Evolutionary conservation across 2,329 filamentous ascomycete species (phyloP), one percentile per base, ranked within the genome.

Genomic region (Plectosphaerella sp.): DNA sequence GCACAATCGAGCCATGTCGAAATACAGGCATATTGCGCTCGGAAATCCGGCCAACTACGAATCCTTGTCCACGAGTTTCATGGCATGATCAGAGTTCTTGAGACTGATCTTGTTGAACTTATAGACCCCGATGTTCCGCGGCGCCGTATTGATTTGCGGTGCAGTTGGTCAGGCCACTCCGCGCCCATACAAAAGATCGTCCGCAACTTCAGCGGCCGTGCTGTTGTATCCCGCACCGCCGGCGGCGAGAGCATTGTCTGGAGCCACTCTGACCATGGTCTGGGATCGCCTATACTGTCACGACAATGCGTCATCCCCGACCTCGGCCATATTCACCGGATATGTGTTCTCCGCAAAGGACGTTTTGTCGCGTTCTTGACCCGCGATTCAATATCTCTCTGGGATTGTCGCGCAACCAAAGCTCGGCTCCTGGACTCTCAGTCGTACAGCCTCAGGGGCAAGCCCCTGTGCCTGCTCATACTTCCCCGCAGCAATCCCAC

Each of bases 11-110:
- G 54, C 20, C 80, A 93, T 65, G 80, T 86, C 12, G 87, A 89
- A 61, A 82, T 92, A 45, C 80, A 86, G 62, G 82, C 81, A 43
- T 95, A 92, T 62, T 91, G 86, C 62, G 84, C 86, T 53, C 77
- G 76, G 51, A 71, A 75, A 3, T 79, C 78, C 5, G 86, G 87
- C 8, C 80, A 82, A 42, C 74, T 96, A 36, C 84, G 86, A 47
- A 69, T 99, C 20, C 72, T 97, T 12, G 73, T 90, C 5, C 93
- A 99, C 66, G 84, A 88, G 58, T 93, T 96, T 59, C 87, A 94
- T 62, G 93, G 93, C 10, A 82, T 84, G 53, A 85, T 99, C 56
- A 86, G 90, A 50, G 88, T 92, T 70, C 90, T 91, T 64, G 84
- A 91, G 58, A 86, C 86, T 45, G 84, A 86, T 58, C 78, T 96